Conservation (phyloP, 2,329 filamentous ascomycete genomes). For the Emmonsiellopsis sp. region DNA sequence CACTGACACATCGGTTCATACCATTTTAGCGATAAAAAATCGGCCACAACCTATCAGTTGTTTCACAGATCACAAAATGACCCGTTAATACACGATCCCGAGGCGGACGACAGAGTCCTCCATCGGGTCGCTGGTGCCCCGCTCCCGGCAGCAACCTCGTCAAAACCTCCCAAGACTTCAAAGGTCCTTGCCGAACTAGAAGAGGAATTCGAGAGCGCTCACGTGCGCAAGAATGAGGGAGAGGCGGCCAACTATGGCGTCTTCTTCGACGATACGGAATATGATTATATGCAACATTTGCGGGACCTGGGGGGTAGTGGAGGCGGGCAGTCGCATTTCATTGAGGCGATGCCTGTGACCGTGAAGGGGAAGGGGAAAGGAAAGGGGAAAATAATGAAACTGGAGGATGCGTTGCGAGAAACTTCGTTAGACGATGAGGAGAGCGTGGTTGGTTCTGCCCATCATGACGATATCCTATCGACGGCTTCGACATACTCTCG, state of each 20-base stretch:
- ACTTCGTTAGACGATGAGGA: constrained; percentile 39
- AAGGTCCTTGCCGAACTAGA: constrained; percentile 72
- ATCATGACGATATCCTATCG: constrained; percentile 21
- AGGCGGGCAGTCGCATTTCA: constrained; percentile 64
- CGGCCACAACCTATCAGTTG: constrained; percentile 13
- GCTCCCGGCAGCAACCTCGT: constrained; percentile 12
- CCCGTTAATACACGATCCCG: constrained; percentile 85
- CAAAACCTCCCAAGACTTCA: constrained; percentile 37
- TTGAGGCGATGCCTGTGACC: constrained; percentile 48
- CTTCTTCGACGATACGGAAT: constrained; percentile 88
- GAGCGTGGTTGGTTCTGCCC: constrained; percentile 11
- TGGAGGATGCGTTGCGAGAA: constrained; percentile 72
- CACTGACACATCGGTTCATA: constrained; percentile 1
- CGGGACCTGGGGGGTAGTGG: constrained; percentile 65
- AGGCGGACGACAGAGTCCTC: constrained; percentile 82
- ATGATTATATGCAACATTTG: constrained; percentile 99
- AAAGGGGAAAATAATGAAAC: constrained; percentile 63
- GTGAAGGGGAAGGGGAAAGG: constrained; percentile 51
- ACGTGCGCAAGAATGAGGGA: constrained; percentile 79
- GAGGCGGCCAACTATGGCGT: constrained; percentile 91
- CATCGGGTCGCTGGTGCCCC: constrained; percentile 49
- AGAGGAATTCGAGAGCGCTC: constrained; percentile 55
- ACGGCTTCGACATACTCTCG: constrained; percentile 64
- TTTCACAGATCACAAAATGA: constrained; percentile 78
- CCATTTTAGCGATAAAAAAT: constrained; percentile 12